phyloP scores from a whole-genome alignment of 2,329 filamentous ascomycete species.

The Diaporthe ilicicola region DNA sequence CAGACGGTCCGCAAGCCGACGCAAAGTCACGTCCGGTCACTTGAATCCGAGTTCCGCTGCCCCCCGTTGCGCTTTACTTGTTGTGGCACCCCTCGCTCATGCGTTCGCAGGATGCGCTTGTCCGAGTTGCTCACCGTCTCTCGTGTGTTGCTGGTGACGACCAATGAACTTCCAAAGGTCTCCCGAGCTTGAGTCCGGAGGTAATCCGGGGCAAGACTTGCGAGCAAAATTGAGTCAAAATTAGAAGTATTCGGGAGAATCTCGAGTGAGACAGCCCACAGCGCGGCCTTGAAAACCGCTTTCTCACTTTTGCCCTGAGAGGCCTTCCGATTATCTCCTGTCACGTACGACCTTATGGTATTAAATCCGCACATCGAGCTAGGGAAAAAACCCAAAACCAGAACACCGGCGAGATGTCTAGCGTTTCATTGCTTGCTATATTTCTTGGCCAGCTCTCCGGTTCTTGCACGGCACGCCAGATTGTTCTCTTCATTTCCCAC shows the following conservation, averaged over 20 bases:
- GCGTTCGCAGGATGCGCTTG: background rate
- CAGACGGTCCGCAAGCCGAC: slow-evolving; percentile 15
- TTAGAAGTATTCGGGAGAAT: background rate
- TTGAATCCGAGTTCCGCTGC: background rate
- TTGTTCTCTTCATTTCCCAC: too few species aligned
- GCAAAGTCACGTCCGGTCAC: slow-evolving; percentile 1
- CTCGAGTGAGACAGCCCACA: background rate
- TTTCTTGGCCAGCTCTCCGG: background rate
- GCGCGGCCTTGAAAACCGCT: background rate
- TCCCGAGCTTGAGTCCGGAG: background rate
- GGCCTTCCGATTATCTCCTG: too few species aligned
- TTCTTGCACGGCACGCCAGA: background rate
- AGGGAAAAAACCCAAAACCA: background rate
- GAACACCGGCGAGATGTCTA: background rate
- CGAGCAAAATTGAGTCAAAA: background rate
- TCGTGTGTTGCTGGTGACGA: background rate
- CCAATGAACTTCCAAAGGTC: background rate
- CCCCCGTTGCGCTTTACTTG: slow-evolving; percentile 1
- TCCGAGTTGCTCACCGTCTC: background rate
- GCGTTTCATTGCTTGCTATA: background rate
- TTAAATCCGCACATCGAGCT: too few species aligned
- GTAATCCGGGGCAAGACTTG: background rate
- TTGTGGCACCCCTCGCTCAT: background rate
- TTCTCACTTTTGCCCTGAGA: background rate
- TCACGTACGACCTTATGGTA: background rate